Base-by-base conservation (phyloP, 176 grass and related monocot species). In the Zea luxurians region DNA sequence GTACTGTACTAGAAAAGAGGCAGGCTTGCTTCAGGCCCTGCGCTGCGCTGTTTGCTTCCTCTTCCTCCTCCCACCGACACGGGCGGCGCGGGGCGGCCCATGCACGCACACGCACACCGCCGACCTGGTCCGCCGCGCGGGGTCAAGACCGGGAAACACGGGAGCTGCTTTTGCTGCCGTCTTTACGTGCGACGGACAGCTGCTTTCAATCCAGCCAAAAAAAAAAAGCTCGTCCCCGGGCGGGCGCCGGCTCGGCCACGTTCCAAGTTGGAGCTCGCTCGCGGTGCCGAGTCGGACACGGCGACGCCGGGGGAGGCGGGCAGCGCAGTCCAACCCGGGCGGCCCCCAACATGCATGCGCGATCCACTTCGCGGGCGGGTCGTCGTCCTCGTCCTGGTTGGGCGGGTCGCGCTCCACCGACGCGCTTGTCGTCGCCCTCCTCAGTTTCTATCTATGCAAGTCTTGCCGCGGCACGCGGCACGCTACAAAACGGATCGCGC, bases 61-160 rank as follows among this genome's bases (percentile, higher is more conserved):
- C 48, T 6, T 10, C 2, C 13, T 2, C 46, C 8, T 21, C 42
- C 35, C 75, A 21, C 76, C 76, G 74, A 77, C 86, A 62, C 80
- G 76, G 54, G 6, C 60, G 34, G 7, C 10, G 21, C 62, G 53
- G 10, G 17, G 59, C 71, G 53, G 71, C 52, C 52, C 72, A 75
- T 27, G 72, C 73, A 72, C 55, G 47, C 47, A 4, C 5, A 10
- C 5, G 49, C 13, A 34, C 4, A 4, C 61, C 41, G 4, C 13
- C 13, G 57, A 15, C 45, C 45, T 64, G 75, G 75, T 49, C 60
- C 73, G 75, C 75, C 60, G 75, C 75, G 65, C 79, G 67, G 2
- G 73, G 86, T 71, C 86, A 80, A 80, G 82, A 37, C 82, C 86
- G 86, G 82, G 53, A 76, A 80, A 88, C 86, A 84, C 82, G 86